These are phyloP conservation scores for Sugiyamaella lignohabitans DNA, from an alignment of 805 yeast genomes.

Conservation along the genomic window DNA sequence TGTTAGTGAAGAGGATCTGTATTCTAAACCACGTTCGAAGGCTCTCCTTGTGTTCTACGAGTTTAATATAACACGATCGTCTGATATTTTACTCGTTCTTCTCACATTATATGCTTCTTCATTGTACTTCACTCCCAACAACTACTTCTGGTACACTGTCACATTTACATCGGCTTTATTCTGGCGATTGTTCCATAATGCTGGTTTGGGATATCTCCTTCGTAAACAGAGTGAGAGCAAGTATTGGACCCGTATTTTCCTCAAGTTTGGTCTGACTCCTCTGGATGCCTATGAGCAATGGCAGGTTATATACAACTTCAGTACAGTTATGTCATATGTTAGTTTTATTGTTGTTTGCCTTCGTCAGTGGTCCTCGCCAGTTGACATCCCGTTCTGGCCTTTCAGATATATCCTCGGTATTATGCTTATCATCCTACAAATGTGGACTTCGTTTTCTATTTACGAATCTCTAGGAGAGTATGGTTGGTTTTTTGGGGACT, in stretches of 20 bases:
- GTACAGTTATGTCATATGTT: conserved; percentile 51
- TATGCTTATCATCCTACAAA: conserved; percentile 50
- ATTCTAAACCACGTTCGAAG: conserved; percentile 6
- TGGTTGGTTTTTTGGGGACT: conserved; percentile 91
- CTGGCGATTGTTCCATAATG: conserved; percentile 46
- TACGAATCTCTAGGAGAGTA: conserved; percentile 67
- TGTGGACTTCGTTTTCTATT: conserved; percentile 64
- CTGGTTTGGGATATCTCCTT: conserved; percentile 46
- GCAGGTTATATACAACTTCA: conserved; percentile 55
- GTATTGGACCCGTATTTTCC: conserved; percentile 56
- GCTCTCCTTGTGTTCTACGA: conserved; percentile 53
- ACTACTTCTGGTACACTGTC: conserved; percentile 30
- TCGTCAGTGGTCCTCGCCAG: conserved; percentile 25
- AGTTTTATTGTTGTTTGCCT: conserved; percentile 38
- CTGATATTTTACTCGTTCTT: conserved; percentile 47
- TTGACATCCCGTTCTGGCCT: conserved; percentile 34
- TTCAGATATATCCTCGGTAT: conserved; percentile 55
- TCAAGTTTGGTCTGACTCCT: conserved; percentile 58
- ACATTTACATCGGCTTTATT: conserved; percentile 38
- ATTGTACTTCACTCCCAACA: conserved; percentile 26
- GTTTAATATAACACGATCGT: conserved; percentile 56
- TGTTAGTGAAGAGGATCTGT: conserved; percentile 7
- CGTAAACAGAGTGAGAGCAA: conserved; percentile 53
- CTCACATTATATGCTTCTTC: conserved; percentile 39
- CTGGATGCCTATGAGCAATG: conserved; percentile 65